Base-by-base conservation (phyloP, 2,329 filamentous ascomycete genomes). In the Pyrenophora teres region DNA sequence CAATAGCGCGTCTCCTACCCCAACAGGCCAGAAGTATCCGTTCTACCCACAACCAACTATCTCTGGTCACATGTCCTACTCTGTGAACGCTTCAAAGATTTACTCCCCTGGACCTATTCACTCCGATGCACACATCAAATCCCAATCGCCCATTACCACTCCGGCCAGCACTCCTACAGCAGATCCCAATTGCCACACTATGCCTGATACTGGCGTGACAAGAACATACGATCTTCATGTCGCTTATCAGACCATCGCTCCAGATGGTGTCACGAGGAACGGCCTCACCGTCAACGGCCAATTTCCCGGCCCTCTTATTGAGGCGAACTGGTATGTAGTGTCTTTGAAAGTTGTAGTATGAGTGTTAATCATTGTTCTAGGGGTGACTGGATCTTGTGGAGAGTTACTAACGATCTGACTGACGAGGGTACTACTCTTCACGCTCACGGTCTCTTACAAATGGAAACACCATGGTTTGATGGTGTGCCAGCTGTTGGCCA, bases 351-450 rank as follows among this genome's bases (percentile, higher is more conserved):
- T n/a, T 18, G 12, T 8, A 12, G 4, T 18, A 4, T 19, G 15
- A 25, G 2, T n/a, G 19, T 50, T 62, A 21, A 64, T 35, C 15
- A 10, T 30, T 9, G 8, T 6, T 9, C n/a, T 10, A 68, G 64
- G 64, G 67, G 67, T 27, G 65, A 71, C 19, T 67, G 59, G 59
- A 63, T 71, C 30, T 30, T 64, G 27, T 53, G 68, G 42, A 58
- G 57, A 39, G 56, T 66, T 21, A 68, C 58, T 1, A 74, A 74
- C 50, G 63, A 65, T 7, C 47, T 70, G 13, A 64, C 64, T 2
- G 57, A 67, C 31, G 70, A 74, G 40, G 71, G 71, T 8, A 74
- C 72, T 10, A 37, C 70, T 1, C 44, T 74, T 15, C 72, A 74
- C 45, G 69, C 68, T 36, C 68, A 73, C 39, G 70, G 71, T 37